Evolutionary conservation across 2,329 filamentous ascomycete species (phyloP), one percentile per base, ranked within the genome.

Genomic region (Endocalyx cinctus): DNA sequence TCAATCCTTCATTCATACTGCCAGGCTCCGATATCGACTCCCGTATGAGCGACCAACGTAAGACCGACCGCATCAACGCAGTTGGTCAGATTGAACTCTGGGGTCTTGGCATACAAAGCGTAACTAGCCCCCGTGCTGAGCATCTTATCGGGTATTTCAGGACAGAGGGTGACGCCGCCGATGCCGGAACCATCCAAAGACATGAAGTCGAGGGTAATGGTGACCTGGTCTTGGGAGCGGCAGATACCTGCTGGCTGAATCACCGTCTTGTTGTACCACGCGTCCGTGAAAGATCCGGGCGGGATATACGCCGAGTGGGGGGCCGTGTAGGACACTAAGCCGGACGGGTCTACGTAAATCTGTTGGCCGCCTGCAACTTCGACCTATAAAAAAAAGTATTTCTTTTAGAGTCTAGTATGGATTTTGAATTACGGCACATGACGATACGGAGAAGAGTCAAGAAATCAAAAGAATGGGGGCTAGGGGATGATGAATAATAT

Each of bases 341-440:
- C 80, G 17, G 64, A 55, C 4, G 69, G 61, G 4, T 58, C 62
- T 36, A 83, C 64, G 54, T 76, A 84, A 46, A 81, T 65, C 37
- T 66, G 58, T 47, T 84, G 79, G 17, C 80, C 79, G 17, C 79
- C 79, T 5, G 79, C 77, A 5, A 82, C 79, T 18, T 66, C 51
- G 19, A 75, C 69, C 59, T 64, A 25, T 2, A 17, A 27, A 17
- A 11, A 8, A 6, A 18, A n/a, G 17, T 8, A 20, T 17, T 12
- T 15, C 13, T 19, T 8, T n/a, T 17, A 12, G 17, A 23, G 10
- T 12, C n/a, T 11, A 16, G 25, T 14, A 17, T 6, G 11, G 14
- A 10, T 16, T 22, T 8, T 17, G 14, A 11, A 14, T 17, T 18
- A 29, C 7, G 7, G 8, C 10, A 16, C 12, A 14, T 27, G 19